phyloP scores from a whole-genome alignment of 1,139 yeast species.

The Hyphopichia khmerensis region DNA sequence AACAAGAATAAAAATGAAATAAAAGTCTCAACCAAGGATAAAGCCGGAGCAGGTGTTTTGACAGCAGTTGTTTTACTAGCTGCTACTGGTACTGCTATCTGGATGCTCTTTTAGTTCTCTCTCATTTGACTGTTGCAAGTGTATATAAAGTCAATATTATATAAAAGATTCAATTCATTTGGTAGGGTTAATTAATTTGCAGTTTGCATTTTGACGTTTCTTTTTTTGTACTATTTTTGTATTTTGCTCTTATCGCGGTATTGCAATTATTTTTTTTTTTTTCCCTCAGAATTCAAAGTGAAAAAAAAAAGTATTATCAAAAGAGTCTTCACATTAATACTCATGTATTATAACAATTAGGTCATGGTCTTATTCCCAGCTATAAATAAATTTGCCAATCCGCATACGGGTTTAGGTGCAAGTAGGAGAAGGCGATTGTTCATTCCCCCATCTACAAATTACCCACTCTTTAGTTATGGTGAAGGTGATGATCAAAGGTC shows the following conservation, averaged over 20 bases:
- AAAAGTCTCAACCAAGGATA: conserved; percentile 35
- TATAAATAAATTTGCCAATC: conserved; percentile 44
- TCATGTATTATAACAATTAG: no score
- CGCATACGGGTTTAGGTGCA: conserved; percentile 34
- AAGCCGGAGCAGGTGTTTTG: conserved; percentile 49
- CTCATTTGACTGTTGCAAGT: no score
- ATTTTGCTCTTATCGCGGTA: no score
- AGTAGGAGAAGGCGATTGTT: conserved; percentile 47
- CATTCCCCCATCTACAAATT: conserved; percentile 71
- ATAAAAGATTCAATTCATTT: no score
- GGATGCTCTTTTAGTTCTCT: conserved; percentile 41
- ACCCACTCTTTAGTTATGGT: conserved; percentile 65
- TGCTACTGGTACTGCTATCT: conserved; percentile 38
- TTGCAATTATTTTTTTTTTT: no score
- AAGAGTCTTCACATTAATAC: no score
- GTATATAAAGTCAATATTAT: no score
- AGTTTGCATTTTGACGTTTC: no score
- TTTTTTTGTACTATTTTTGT: no score
- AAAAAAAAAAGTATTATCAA: no score
- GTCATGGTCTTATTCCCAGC: conserved; percentile 42
- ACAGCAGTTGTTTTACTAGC: conserved; percentile 42
- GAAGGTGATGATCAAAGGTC: conserved; percentile 65
- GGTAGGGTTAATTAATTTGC: no score
- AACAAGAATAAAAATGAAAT: conserved; percentile 29
- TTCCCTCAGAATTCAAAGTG: no score